Evolutionary conservation across 2,329 filamentous ascomycete species (phyloP).

Genomic region (Ceratocystis huliohia): DNA sequence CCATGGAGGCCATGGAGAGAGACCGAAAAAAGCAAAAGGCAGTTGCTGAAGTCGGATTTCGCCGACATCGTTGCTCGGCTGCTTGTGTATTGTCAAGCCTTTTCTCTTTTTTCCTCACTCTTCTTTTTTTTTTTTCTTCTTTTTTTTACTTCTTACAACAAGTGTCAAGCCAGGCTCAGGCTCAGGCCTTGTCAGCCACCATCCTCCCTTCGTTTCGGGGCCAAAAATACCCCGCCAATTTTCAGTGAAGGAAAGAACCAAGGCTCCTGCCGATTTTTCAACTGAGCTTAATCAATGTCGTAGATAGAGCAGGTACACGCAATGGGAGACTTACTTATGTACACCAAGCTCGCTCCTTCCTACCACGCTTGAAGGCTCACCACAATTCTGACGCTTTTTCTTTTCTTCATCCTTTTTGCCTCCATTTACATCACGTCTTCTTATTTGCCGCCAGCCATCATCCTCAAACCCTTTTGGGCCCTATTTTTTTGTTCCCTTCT

Average conservation of each 20-base stretch:
- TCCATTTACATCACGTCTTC: background rate
- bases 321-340: background rate
- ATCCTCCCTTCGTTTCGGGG: background rate
- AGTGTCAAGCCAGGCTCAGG: background rate
- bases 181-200: background rate
- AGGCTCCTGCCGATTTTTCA: conserved; percentile 11
- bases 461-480: background rate
- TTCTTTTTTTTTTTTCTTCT: conserved; percentile 1
- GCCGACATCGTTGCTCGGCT: conserved; percentile 1
- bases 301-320: background rate
- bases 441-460: background rate
- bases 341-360: background rate
- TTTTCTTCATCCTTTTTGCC: background rate
- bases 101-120: background rate
- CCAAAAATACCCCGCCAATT: conserved; percentile 11
- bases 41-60: background rate
- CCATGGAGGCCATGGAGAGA: background rate
- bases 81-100: background rate
- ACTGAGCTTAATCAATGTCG: conserved; percentile 8
- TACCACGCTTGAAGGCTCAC: background rate
- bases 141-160: background rate
- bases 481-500: background rate
- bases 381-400: background rate
- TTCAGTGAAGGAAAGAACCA: background rate
- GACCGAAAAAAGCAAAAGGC: background rate